Evolutionary conservation across 495 filamentous ascomycete species (phyloP).

Genomic region (Aspergillus biplanus): DNA sequence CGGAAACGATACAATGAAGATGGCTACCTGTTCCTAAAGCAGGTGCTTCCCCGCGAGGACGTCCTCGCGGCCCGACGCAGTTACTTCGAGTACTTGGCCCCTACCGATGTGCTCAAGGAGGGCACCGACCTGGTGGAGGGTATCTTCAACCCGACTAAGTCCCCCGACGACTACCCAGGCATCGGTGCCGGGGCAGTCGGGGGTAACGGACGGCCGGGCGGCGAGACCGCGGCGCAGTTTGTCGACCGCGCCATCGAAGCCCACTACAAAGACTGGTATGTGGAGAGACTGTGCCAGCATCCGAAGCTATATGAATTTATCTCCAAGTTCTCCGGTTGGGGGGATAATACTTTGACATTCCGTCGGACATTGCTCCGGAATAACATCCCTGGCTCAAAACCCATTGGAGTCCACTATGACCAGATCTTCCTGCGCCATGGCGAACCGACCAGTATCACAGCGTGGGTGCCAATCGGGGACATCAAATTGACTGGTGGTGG

Average conservation of each 20-base stretch:
- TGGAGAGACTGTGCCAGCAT: constrained; percentile 59
- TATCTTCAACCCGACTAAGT: constrained; percentile 55
- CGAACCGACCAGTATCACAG: constrained; percentile 59
- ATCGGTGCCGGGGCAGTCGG: constrained; percentile 58
- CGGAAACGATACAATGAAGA: constrained; percentile 56
- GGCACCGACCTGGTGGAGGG: constrained; percentile 46
- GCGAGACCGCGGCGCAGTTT: constrained; percentile 47
- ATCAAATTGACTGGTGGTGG: constrained; percentile 60
- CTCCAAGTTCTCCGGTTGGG: constrained; percentile 58
- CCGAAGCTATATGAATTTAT: constrained; percentile 55
- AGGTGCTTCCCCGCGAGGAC: constrained; percentile 58
- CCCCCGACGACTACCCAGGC: constrained; percentile 55
- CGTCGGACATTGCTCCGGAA: constrained; percentile 57
- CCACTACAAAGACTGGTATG: constrained; percentile 61
- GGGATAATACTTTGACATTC: constrained; percentile 49
- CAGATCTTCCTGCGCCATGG: constrained; percentile 67
- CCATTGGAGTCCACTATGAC: constrained; percentile 68
- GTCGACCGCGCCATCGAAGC: constrained; percentile 60
- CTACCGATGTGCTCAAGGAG: constrained; percentile 59
- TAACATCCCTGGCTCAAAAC: constrained; percentile 60
- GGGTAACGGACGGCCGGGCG: constrained; percentile 54
- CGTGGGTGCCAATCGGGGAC: constrained; percentile 69
- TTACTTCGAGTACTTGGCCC: constrained; percentile 60
- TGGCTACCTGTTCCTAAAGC: constrained; percentile 65
- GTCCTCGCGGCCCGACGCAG: constrained; percentile 57